These are phyloP conservation scores for Diplosphaera chodatii DNA, from an alignment of 139 green algal genomes.

Conservation along the genomic window DNA sequence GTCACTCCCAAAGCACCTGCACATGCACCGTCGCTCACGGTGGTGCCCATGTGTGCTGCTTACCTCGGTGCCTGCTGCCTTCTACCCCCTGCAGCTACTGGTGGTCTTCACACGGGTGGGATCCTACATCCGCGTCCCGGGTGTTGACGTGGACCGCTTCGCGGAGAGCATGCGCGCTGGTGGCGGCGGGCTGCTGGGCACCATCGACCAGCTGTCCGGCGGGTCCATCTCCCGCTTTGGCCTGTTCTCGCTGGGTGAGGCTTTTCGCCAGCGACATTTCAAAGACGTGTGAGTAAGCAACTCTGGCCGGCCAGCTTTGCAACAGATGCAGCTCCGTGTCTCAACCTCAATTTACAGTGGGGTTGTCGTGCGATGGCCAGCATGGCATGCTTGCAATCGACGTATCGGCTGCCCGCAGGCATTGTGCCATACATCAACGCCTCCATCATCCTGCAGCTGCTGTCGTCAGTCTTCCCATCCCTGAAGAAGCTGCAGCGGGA, in stretches of 20 bases:
- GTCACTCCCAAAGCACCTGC: no score
- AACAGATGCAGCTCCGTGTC: no score
- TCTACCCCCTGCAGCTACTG: slow-evolving; percentile 46
- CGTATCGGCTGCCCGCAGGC: slow-evolving; percentile 25
- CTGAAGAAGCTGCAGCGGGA: slow-evolving; percentile 96
- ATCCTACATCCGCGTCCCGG: slow-evolving; percentile 89
- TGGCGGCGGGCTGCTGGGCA: slow-evolving; percentile 72
- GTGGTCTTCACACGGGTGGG: slow-evolving; percentile 83
- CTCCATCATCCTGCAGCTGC: slow-evolving; percentile 91
- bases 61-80: no score
- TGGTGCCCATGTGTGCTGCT: no score
- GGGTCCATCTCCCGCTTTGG: slow-evolving; percentile 72
- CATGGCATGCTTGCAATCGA: no score
- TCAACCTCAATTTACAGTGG: no score
- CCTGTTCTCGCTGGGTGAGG: slow-evolving; percentile 95
- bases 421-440: slow-evolving; percentile 99
- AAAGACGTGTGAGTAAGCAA: no score
- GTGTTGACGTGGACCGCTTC: slow-evolving; percentile 85
- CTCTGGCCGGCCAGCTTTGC: no score
- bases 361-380: no score
- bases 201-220: slow-evolving; percentile 89
- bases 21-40: no score
- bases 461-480: slow-evolving; percentile 75
- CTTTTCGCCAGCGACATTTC: no score
- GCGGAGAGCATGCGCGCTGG: slow-evolving; percentile 49